Conservation (phyloP, 2,329 filamentous ascomycete species). For the Ceratocystis alfenasii region DNA sequence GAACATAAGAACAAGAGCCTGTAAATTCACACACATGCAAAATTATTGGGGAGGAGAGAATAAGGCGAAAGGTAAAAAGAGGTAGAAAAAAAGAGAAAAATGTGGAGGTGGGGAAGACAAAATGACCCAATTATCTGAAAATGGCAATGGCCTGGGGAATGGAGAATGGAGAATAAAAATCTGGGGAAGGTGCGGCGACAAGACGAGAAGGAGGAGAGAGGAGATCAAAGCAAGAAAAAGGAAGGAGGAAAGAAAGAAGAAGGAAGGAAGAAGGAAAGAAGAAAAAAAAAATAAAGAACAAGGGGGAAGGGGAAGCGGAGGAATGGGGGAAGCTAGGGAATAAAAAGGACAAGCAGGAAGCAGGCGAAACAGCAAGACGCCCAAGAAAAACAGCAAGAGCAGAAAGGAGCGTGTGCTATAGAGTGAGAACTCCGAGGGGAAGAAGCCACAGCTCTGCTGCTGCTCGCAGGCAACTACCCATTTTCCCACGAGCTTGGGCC, state of each 20-base stretch:
- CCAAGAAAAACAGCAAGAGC: neutral
- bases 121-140: constrained; percentile 10
- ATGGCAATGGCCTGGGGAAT: neutral
- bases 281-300: constrained; percentile 9
- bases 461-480: neutral
- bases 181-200: constrained; percentile 10
- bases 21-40: neutral
- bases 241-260: constrained; percentile 2
- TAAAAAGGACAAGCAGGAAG: constrained; percentile 10
- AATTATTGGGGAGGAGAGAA: neutral
- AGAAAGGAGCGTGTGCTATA: neutral
- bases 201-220: neutral
- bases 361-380: neutral
- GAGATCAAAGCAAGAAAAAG: constrained; percentile 1
- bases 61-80: neutral
- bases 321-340: constrained; percentile 10
- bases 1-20: neutral
- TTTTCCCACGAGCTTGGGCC: neutral
- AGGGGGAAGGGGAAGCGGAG: neutral
- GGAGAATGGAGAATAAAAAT: constrained; percentile 9
- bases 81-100: constrained; percentile 7
- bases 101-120: constrained; percentile 8
- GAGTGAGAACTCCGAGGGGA: neutral
- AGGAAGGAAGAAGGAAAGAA: constrained; percentile 11
- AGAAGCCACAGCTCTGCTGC: constrained; percentile 9